These are phyloP conservation scores for Arabidopsis lyrata DNA, from an alignment of 441 rosid species.

Conservation along the genomic window DNA sequence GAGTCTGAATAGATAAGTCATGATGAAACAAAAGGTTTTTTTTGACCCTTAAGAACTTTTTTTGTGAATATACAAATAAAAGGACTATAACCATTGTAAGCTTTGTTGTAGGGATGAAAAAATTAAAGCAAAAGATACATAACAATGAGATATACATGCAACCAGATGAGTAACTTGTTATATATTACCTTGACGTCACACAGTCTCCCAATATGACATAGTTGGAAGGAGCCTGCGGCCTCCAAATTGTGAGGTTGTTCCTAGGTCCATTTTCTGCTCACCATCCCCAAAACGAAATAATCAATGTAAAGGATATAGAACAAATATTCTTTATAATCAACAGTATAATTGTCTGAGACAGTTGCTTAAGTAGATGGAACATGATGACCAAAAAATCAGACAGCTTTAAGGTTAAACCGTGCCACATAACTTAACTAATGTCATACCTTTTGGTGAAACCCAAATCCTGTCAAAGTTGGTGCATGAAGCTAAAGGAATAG, in stretches of 20 bases:
- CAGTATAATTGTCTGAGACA: conserved; percentile 31
- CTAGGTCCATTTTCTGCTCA: conserved; percentile 79
- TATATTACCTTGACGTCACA: conserved; percentile 91
- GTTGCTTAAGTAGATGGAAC: conserved; percentile 30
- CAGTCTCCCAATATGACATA: conserved; percentile 99
- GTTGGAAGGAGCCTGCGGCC: conserved; percentile 96
- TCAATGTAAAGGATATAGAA: background rate
- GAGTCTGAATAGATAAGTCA: conserved; percentile 25
- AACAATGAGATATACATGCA: conserved; percentile 22
- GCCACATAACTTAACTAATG: conserved; percentile 25
- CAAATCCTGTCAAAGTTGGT: conserved; percentile 85
- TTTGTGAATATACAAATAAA: background rate
- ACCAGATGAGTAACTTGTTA: conserved; percentile 22
- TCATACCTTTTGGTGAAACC: conserved; percentile 90
- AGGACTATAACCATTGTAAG: conserved; percentile 25
- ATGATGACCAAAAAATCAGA: conserved; percentile 31
- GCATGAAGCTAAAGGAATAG: conserved; percentile 87
- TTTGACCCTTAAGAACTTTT: background rate
- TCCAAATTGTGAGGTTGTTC: conserved; percentile 95
- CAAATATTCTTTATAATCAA: background rate
- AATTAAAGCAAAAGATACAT: conserved; percentile 27
- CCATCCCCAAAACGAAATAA: conserved; percentile 36
- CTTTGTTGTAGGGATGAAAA: conserved; percentile 19
- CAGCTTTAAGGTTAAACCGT: conserved; percentile 29
- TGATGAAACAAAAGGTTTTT: background rate